A percentile compares a stretch with the other conserved stretches of the same genome.
Conservation (phyloP, 2,329 filamentous ascomycete genomes). For the Tolypocladium amazonense region DNA sequence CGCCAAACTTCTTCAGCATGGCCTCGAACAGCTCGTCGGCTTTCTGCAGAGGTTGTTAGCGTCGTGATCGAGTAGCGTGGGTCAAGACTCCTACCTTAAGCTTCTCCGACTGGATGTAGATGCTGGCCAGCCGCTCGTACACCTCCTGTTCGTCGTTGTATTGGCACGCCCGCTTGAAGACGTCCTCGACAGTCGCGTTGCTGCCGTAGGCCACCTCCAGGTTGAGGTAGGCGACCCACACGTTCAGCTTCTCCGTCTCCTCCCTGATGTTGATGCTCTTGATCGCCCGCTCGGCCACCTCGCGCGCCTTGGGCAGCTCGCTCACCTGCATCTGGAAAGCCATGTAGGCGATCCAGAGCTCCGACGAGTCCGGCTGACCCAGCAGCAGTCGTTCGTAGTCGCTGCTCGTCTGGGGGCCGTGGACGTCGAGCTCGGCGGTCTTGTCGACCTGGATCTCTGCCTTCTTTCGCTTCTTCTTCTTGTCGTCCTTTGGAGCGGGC, state of each 20-base stretch:
- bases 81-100: slow-evolving; percentile 51
- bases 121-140: slow-evolving; percentile 80
- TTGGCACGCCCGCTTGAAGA: slow-evolving; percentile 86
- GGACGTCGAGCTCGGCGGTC: slow-evolving; percentile 81
- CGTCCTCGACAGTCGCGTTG: slow-evolving; percentile 69
- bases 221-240: slow-evolving; percentile 93
- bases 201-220: slow-evolving; percentile 84
- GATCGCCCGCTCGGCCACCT: slow-evolving; percentile 82
- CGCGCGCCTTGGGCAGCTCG: slow-evolving; percentile 78
- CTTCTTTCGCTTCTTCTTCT: slow-evolving; percentile 60
- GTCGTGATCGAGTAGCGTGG: not conserved
- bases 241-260: slow-evolving; percentile 84
- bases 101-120: slow-evolving; percentile 89
- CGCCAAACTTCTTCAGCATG: slow-evolving; percentile 83
- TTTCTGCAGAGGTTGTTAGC: slow-evolving; percentile 47
- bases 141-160: slow-evolving; percentile 89
- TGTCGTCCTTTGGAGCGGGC: slow-evolving; percentile 27
- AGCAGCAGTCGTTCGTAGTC: slow-evolving; percentile 93
- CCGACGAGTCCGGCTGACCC: slow-evolving; percentile 84
- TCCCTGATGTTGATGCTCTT: slow-evolving; percentile 86
- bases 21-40: slow-evolving; percentile 80
- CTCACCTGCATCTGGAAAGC: slow-evolving; percentile 93
- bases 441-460: slow-evolving; percentile 73
- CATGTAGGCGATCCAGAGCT: slow-evolving; percentile 96
- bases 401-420: slow-evolving; percentile 78